phyloP scores from a whole-genome alignment of 371 early-diverging fungal species.

The Funneliformis caledonium region DNA sequence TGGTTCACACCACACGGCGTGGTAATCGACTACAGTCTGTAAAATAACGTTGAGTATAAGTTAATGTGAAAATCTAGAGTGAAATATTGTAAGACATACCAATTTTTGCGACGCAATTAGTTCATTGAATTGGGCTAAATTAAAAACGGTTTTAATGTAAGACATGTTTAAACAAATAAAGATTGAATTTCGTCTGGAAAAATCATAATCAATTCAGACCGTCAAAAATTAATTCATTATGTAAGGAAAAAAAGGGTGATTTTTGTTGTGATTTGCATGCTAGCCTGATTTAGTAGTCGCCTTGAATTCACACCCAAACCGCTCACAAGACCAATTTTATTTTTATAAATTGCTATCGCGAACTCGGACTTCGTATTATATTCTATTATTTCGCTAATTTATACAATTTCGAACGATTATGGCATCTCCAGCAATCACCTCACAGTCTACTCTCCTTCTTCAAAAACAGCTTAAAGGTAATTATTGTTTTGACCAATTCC shows the following conservation, averaged over 20 bases:
- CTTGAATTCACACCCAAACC: neutral
- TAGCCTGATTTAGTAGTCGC: neutral
- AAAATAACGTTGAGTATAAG: neutral
- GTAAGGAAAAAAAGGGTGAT: too few relatives aligned
- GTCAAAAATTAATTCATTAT: too few relatives aligned
- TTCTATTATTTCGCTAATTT: neutral
- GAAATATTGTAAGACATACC: neutral
- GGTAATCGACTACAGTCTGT: slow-evolving; percentile 26
- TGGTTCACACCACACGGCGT: slow-evolving; percentile 54
- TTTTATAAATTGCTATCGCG: neutral
- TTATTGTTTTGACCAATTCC: slow-evolving; percentile 7
- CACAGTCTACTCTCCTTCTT: slow-evolving; percentile 55
- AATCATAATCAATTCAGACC: too few relatives aligned
- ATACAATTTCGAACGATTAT: neutral
- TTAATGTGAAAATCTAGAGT: neutral
- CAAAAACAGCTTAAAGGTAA: slow-evolving; percentile 63
- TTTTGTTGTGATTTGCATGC: neutral
- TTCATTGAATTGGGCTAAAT: slow-evolving; percentile 2
- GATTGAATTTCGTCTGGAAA: neutral
- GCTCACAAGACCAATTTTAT: neutral
- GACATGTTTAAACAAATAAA: slow-evolving; percentile 6
- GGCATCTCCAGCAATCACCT: neutral
- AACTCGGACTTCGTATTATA: neutral
- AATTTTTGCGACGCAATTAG: slow-evolving; percentile 32
- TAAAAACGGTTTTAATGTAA: slow-evolving; percentile 17